Evolutionary conservation across 176 grass and related monocot genomes (phyloP).

Genomic region (Metroxylon sagu): DNA sequence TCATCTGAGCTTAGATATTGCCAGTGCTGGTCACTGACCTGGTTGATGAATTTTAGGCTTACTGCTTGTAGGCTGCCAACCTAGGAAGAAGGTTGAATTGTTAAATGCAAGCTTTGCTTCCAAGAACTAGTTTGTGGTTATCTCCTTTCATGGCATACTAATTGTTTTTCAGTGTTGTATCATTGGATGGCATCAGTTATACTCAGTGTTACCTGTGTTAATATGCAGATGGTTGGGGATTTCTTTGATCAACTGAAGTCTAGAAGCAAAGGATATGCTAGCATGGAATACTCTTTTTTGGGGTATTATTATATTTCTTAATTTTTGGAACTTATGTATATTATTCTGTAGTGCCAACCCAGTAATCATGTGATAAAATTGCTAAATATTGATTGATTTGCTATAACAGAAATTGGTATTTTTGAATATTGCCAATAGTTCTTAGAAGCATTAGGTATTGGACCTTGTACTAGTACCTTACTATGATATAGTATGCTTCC

Average conservation of each 20-base stretch:
- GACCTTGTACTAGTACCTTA: too few species aligned
- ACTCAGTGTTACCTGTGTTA: constrained; percentile 15
- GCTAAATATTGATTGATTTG: too few species aligned
- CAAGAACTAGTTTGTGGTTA: background rate
- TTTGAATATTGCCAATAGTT: too few species aligned
- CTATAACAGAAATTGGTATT: too few species aligned
- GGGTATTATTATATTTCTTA: constrained; percentile 32
- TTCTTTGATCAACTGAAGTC: constrained; percentile 99
- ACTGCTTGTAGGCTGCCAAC: too few species aligned
- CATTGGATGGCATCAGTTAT: background rate
- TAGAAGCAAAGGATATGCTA: constrained; percentile 96
- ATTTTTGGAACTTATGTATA: background rate
- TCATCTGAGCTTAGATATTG: too few species aligned
- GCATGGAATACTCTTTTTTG: constrained; percentile 92
- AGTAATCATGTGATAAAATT: too few species aligned
- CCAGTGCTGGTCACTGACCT: too few species aligned
- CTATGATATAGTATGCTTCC: too few species aligned
- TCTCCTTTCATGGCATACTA: background rate
- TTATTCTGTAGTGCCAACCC: too few species aligned
- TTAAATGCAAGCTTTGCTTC: background rate
- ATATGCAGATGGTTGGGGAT: constrained; percentile 88
- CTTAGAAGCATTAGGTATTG: too few species aligned
- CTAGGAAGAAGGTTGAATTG: background rate
- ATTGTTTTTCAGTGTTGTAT: constrained; percentile 1
- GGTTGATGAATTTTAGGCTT: too few species aligned